A percentile compares a stretch with the other conserved stretches of the same genome.
Evolutionary conservation across 1,284 basidiomycete genomes (phyloP).

Genomic region (Naganishia albida): DNA sequence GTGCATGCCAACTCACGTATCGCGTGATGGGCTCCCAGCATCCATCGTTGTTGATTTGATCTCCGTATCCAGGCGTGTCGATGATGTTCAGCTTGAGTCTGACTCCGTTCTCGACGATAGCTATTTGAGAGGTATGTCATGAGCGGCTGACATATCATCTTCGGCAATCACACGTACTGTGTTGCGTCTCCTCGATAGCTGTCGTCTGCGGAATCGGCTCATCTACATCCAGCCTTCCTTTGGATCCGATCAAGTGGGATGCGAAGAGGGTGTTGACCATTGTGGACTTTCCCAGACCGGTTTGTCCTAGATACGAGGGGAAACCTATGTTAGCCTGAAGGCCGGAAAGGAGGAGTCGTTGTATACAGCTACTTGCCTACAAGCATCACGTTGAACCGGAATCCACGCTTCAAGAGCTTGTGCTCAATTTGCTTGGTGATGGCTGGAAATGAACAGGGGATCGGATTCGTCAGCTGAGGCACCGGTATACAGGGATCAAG

Average conservation of each 20-base stretch:
- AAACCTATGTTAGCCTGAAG: neutral
- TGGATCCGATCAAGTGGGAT: conserved; percentile 94
- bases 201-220: conserved; percentile 90
- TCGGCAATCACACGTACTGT: conserved; percentile 64
- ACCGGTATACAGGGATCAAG: neutral
- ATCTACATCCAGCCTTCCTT: conserved; percentile 85
- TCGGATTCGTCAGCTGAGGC: neutral
- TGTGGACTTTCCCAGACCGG: conserved; percentile 96
- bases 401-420: conserved; percentile 97
- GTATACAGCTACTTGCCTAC: conserved; percentile 66
- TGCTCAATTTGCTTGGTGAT: conserved; percentile 98
- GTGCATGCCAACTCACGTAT: conserved; percentile 68
- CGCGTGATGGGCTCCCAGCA: conserved; percentile 99
- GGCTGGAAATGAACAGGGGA: conserved; percentile 46
- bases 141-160: neutral
- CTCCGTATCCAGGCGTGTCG: conserved; percentile 97
- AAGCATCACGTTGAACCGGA: conserved; percentile 97
- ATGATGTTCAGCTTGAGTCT: conserved; percentile 95
- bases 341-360: neutral
- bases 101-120: conserved; percentile 95
- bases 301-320: conserved; percentile 69
- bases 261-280: conserved; percentile 99
- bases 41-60: conserved; percentile 98
- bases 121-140: conserved; percentile 55
- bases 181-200: conserved; percentile 93